Base-by-base conservation (phyloP, 805 yeast species). In the Cyberlindnera sargentensis region DNA sequence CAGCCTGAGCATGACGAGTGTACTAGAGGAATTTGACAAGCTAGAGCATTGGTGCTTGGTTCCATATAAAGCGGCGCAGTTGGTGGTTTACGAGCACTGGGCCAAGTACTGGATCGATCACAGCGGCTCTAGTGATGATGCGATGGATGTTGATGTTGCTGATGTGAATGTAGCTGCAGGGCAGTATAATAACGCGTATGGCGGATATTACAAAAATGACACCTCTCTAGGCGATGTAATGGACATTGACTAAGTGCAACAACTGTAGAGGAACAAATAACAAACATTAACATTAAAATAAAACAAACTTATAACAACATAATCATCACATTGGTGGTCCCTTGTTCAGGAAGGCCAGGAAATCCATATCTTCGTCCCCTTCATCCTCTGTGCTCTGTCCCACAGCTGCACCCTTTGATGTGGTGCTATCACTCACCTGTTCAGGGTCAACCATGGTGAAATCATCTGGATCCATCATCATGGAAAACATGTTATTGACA, bases 281-380 rank as follows among this genome's bases (percentile, higher is more conserved):
- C 24, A 30, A 29, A 29, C 24, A 23, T 8, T 23, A 15, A 11
- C 15, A 34, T 29, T 28, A 11, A 15, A 40, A 33, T 6, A 11
- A 28, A 36, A 15, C 25, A 32, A 36, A 36, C 6, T 15, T 7
- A 36, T 6, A 26, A 26, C 10, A 25, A 4, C 15, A 11, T 31
- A 37, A 25, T n/a, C 20, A 34, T 20, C 36, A 5, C n/a, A 15
- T 20, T 8, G 55, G 58, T 4, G 71, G 73, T 2, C 75, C 77
- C 31, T 58, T 61, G 32, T 63, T 65, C 46, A 74, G 62, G 47
- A 74, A 71, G 46, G 72, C 78, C 51, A 73, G 41, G 40, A 74
- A 62, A 50, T 73, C 78, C 58, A 73, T 61, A 43, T 67, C 75
- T 34, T 43, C 50, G 11, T 43, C 52, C 5, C 34, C 44, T n/a